phyloP scores from a whole-genome alignment of 2,329 filamentous ascomycete genomes.

The Hypoxylon sp. region DNA sequence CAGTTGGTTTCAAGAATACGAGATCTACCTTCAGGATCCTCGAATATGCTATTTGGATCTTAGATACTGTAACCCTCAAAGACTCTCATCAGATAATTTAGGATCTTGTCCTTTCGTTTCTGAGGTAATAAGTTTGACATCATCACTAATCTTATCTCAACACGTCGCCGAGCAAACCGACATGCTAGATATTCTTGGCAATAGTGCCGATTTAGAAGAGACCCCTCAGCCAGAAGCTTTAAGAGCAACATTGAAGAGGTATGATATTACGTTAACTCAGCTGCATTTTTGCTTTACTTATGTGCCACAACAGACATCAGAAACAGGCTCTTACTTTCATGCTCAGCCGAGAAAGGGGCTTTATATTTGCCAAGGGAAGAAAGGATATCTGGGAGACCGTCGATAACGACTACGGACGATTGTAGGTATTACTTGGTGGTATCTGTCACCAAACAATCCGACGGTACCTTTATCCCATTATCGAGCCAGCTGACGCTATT shows the following conservation, averaged over 20 bases:
- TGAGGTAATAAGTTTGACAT: background rate
- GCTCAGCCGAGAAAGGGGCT: constrained; percentile 1
- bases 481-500: background rate
- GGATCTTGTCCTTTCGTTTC: background rate
- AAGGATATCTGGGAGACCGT: constrained; percentile 14
- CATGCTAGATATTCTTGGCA: background rate
- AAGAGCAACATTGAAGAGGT: background rate
- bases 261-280: background rate
- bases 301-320: background rate
- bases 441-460: background rate
- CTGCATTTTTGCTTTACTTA: background rate
- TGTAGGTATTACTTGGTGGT: background rate
- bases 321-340: constrained; percentile 16
- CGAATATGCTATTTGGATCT: background rate
- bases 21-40: constrained; percentile 3
- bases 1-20: constrained; percentile 2
- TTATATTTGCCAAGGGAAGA: no score
- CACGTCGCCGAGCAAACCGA: background rate
- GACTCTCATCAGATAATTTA: background rate
- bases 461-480: background rate
- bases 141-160: background rate
- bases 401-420: background rate
- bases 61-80: constrained; percentile 1
- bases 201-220: background rate
- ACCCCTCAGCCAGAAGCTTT: background rate